phyloP scores from a whole-genome alignment of 768 basidiomycete genomes.

The Tremella fuciformis region DNA sequence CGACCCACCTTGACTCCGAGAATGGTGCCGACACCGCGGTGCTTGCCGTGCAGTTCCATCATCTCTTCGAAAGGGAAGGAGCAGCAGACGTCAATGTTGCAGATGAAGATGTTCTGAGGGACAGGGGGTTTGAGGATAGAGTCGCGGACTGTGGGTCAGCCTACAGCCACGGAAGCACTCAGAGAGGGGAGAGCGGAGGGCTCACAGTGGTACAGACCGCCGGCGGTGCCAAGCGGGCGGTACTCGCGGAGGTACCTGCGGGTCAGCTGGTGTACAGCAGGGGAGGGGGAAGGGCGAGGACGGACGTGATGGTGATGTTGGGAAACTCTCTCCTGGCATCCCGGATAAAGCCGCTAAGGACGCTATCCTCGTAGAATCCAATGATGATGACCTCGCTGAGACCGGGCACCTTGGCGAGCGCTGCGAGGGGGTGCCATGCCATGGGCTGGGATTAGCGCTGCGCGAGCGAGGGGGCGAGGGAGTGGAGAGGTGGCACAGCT shows the following conservation, averaged over 20 bases:
- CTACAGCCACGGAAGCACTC: not conserved
- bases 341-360: conserved; percentile 54
- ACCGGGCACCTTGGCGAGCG: conserved; percentile 52
- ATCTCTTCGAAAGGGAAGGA: conserved; percentile 52
- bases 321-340: conserved; percentile 55
- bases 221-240: conserved; percentile 54
- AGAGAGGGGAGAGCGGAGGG: not conserved
- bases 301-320: conserved; percentile 50
- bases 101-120: conserved; percentile 55
- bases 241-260: conserved; percentile 55
- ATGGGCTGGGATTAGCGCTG: conserved; percentile 44
- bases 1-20: conserved; percentile 52
- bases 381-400: conserved; percentile 54
- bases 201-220: conserved; percentile 52
- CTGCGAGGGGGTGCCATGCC: conserved; percentile 55
- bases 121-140: conserved; percentile 49
- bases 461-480: not conserved
- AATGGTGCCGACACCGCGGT: conserved; percentile 55
- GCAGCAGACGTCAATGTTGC: conserved; percentile 56
- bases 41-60: conserved; percentile 51
- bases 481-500: not conserved
- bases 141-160: conserved; percentile 50
- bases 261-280: not conserved
- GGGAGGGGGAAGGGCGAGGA: not conserved
- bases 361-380: conserved; percentile 54